Percentiles rank a stretch among this genome's conserved stretches.
These are phyloP conservation scores for Wallacemonas sp. DNA, from an alignment of 208 protist species.

Conservation along the genomic window DNA sequence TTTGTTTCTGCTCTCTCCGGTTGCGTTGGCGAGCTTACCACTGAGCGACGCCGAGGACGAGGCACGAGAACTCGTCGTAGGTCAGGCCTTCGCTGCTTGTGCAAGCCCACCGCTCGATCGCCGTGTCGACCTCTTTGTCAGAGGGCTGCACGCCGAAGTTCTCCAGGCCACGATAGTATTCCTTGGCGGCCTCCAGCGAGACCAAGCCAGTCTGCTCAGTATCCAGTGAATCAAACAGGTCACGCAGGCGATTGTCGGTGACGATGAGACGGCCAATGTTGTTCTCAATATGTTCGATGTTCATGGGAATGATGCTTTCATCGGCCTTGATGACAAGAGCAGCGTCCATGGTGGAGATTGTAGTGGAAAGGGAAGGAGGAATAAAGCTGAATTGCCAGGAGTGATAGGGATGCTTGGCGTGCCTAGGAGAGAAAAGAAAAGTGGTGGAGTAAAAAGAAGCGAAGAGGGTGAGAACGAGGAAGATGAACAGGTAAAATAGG, in stretches of 20 bases:
- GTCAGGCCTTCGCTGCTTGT: slow-evolving; percentile 47
- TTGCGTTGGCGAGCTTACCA: slow-evolving; percentile 33
- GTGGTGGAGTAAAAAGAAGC: not conserved
- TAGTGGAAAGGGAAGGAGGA: not conserved
- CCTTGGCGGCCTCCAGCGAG: slow-evolving; percentile 42
- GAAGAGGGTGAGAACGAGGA: not conserved
- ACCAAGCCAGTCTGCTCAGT: slow-evolving; percentile 49
- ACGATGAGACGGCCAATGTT: slow-evolving; percentile 72
- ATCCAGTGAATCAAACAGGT: slow-evolving; percentile 68
- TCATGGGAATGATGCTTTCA: slow-evolving; percentile 7
- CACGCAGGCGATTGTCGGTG: slow-evolving; percentile 55
- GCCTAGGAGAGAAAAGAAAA: not conserved
- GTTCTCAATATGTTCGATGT: slow-evolving; percentile 42
- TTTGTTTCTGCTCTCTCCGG: too few species aligned
- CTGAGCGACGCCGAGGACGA: slow-evolving; percentile 66
- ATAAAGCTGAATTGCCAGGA: not conserved
- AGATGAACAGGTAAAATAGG: too few species aligned
- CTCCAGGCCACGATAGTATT: slow-evolving; percentile 57
- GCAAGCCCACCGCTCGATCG: slow-evolving; percentile 49
- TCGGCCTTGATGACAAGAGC: slow-evolving; percentile 14
- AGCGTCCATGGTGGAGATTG: slow-evolving; percentile 7
- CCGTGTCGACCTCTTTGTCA: slow-evolving; percentile 47
- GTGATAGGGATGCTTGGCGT: too few species aligned
- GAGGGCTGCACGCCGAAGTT: slow-evolving; percentile 61
- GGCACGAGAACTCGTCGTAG: slow-evolving; percentile 74